Percentiles rank a stretch among this genome's conserved stretches.
These are phyloP conservation scores for Euphorbia tirucalli DNA, from an alignment of 345 rosid genomes.

Conservation along the genomic window DNA sequence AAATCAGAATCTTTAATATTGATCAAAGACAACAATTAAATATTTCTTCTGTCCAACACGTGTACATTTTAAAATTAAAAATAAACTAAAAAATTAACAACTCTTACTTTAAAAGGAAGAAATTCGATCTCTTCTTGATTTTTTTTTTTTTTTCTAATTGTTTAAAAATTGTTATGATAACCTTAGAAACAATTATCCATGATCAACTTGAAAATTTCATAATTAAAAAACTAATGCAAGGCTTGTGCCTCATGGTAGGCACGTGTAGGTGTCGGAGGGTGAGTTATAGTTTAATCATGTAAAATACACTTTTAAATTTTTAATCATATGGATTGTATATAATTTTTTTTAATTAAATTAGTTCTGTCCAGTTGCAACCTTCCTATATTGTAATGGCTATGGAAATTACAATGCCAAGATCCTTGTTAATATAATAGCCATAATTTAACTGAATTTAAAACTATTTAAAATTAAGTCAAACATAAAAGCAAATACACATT, in stretches of 20 bases:
- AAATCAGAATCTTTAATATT: no score
- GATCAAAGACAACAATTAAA: no score
- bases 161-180: not conserved
- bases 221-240: slow-evolving; percentile 4
- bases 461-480: no score
- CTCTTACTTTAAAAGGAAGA: not conserved
- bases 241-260: slow-evolving; percentile 13
- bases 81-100: not conserved
- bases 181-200: not conserved
- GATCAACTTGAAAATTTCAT: slow-evolving; percentile 20
- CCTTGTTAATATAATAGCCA: not conserved
- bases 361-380: not conserved
- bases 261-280: slow-evolving; percentile 25
- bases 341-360: not conserved
- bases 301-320: not conserved
- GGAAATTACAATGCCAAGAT: not conserved
- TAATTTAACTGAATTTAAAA: no score
- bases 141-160: not conserved
- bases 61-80: not conserved
- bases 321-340: not conserved
- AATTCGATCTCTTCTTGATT: not conserved
- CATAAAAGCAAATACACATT: no score
- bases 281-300: not conserved
- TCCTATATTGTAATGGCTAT: not conserved
- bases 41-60: not conserved